Evolutionary conservation across 768 basidiomycete genomes (phyloP), one percentile per base, ranked within the genome.

Genomic region (Lentinula guzmanii): DNA sequence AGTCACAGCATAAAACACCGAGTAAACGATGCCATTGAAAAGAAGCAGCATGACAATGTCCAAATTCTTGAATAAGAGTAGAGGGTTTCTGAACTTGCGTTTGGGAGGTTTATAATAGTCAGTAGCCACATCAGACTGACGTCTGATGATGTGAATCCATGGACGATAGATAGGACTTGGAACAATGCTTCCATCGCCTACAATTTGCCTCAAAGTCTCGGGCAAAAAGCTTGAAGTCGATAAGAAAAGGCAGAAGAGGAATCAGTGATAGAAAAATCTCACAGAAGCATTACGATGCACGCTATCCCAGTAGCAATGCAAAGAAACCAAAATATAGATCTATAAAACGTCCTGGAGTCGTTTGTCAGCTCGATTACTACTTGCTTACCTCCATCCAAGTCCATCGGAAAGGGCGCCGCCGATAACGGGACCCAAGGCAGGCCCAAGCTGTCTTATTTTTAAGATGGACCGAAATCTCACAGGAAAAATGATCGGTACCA

Each of bases 281-380:
- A 82, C 83, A 83, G 65, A 5, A 85, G 66, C 60, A 86, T 74
- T 43, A 78, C 69, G 7, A 82, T 59, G 10, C 82, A 76, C 66
- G 81, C 82, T 5, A 71, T 61, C 6, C 76, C 77, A 8, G 81
- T 72, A 2, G 77, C 67, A 34, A 86, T 85, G 61, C 77, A 77
- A 9, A 86, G 70, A 68, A 86, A 85, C 85, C 84, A 86, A 66
- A 86, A 86, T 4, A 86, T 82, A 10, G 85, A 78, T 65, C 83
- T 85, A 50, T 35, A 43, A 52, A 45, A 51, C 45, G 9, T 52
- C 43, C 62, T 41, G 8, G 51, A 41, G 34, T 33, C 15, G 60
- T 67, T 64, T 21, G 7, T 28, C 60, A 46, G 33, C 54, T n/a
- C 15, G n/a, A 42, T 57, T 16, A 33, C 31, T 46, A 15, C n/a